Percentiles rank a stretch among this genome's conserved stretches.
These are phyloP conservation scores for Trametes sanguinea DNA, from an alignment of 768 basidiomycete genomes.

Conservation along the genomic window DNA sequence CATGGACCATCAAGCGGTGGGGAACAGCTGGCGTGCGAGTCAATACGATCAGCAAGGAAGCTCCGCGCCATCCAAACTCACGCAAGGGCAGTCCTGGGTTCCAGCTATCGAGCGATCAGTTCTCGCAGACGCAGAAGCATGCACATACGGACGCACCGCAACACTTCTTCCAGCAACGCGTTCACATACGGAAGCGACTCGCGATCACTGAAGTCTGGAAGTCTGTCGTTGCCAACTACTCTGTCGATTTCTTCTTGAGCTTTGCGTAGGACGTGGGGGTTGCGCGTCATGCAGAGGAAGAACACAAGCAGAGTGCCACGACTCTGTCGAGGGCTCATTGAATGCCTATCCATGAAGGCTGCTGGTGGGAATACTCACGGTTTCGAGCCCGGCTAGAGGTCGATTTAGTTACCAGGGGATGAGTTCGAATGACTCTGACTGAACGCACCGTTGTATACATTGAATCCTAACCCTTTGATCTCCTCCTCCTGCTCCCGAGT, in stretches of 20 bases:
- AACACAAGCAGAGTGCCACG: conserved; percentile 40
- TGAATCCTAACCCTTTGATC: background rate
- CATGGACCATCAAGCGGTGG: conserved; percentile 26
- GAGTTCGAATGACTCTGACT: too few species aligned
- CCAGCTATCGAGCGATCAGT: conserved; percentile 2
- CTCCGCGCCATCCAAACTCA: background rate
- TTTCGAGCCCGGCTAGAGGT: conserved; percentile 12
- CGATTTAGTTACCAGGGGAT: background rate
- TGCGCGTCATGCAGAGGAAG: conserved; percentile 40
- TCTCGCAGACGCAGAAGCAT: background rate
- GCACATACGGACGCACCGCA: background rate
- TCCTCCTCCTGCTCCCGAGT: background rate
- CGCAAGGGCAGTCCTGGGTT: conserved; percentile 13
- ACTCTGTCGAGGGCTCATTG: conserved; percentile 31
- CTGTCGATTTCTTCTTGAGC: conserved; percentile 46
- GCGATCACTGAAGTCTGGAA: conserved; percentile 43
- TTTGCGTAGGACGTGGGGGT: conserved; percentile 38
- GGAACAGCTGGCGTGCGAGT: conserved; percentile 23
- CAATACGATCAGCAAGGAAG: background rate
- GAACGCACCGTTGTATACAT: conserved; percentile 5
- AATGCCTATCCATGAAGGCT: too few species aligned
- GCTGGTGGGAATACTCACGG: background rate
- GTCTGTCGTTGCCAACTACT: conserved; percentile 40
- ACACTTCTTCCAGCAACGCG: conserved; percentile 40
- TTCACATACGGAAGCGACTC: conserved; percentile 42